A percentile compares a stretch with the other conserved stretches of the same genome.
These are phyloP conservation scores for Anisodus tanguticus DNA, from an alignment of 257 asterid genomes.

Conservation along the genomic window DNA sequence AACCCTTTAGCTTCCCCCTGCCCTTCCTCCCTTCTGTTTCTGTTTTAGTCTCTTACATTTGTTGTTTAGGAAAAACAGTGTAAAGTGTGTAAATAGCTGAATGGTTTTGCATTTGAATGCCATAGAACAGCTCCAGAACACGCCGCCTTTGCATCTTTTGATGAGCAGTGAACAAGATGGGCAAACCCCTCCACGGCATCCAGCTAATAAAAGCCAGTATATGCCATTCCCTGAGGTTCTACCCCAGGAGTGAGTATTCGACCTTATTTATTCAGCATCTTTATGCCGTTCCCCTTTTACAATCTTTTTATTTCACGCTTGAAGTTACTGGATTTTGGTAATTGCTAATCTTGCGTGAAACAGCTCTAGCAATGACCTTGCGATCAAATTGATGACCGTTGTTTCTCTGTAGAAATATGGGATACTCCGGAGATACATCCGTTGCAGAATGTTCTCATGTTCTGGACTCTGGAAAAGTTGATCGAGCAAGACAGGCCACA, in stretches of 20 bases:
- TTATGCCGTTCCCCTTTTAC: not conserved
- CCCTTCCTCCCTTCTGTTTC: slow-evolving; percentile 16
- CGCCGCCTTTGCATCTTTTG: slow-evolving; percentile 47
- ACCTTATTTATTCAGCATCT: not conserved
- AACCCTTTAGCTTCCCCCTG: slow-evolving; percentile 9
- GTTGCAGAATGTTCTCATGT: slow-evolving; percentile 54
- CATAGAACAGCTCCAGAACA: slow-evolving; percentile 54
- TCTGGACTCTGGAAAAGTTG: slow-evolving; percentile 53
- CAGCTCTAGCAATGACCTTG: not conserved
- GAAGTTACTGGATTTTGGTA: not conserved
- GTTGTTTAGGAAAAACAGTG: slow-evolving; percentile 24
- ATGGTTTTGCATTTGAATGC: not conserved
- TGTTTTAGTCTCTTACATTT: slow-evolving; percentile 21
- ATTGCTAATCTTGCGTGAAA: not conserved
- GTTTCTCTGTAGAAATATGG: slow-evolving; percentile 53
- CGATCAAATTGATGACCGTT: slow-evolving; percentile 25
- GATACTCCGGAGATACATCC: slow-evolving; percentile 50
- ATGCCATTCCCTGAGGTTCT: slow-evolving; percentile 55
- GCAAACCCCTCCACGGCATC: slow-evolving; percentile 60
- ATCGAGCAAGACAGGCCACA: slow-evolving; percentile 48
- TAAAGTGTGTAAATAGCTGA: not conserved
- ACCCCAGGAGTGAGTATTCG: slow-evolving; percentile 51
- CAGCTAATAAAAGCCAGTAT: slow-evolving; percentile 54
- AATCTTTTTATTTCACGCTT: not conserved
- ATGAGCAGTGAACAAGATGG: slow-evolving; percentile 55